A percentile compares a stretch with the other conserved stretches of the same genome.
Evolutionary conservation across 2,329 filamentous ascomycete species (phyloP).

Genomic region (Aspergillus arachidicola): DNA sequence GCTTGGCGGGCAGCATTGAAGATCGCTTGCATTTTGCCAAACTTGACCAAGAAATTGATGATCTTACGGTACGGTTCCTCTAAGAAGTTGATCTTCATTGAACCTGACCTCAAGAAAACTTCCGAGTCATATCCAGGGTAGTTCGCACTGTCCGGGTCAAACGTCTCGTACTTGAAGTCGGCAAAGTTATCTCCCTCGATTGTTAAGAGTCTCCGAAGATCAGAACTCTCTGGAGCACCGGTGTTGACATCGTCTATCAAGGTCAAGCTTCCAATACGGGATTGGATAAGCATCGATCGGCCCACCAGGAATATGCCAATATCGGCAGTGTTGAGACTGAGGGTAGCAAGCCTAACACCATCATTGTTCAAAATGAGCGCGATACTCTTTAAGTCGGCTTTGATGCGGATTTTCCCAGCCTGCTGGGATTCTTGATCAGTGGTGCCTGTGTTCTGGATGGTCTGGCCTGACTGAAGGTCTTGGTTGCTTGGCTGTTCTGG

Average conservation of each 20-base stretch:
- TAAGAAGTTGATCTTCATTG: slow-evolving; percentile 94
- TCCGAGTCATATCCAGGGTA: slow-evolving; percentile 97
- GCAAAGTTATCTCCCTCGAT: slow-evolving; percentile 95
- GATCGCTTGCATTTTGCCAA: slow-evolving; percentile 98
- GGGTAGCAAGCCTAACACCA: slow-evolving; percentile 86
- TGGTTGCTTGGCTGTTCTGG: slow-evolving; percentile 53
- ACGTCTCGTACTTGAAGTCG: slow-evolving; percentile 97
- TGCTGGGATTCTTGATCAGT: slow-evolving; percentile 35
- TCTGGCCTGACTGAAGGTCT: slow-evolving; percentile 34
- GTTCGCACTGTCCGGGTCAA: slow-evolving; percentile 71
- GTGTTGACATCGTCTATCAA: slow-evolving; percentile 93
- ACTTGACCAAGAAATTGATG: slow-evolving; percentile 96
- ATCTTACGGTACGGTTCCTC: slow-evolving; percentile 98
- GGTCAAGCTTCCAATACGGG: slow-evolving; percentile 82
- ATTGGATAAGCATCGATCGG: slow-evolving; percentile 83
- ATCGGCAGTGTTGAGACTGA: slow-evolving; percentile 90
- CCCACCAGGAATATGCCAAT: slow-evolving; percentile 86
- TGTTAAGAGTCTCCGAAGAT: slow-evolving; percentile 82
- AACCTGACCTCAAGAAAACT: slow-evolving; percentile 86
- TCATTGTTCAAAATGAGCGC: slow-evolving; percentile 96
- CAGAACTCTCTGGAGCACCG: slow-evolving; percentile 78
- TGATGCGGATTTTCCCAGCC: slow-evolving; percentile 83
- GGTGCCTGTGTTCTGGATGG: slow-evolving; percentile 28
- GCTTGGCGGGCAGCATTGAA: slow-evolving; percentile 97
- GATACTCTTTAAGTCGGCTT: slow-evolving; percentile 90